Conservation (phyloP, 2,329 filamentous ascomycete genomes). For the Myrmaecium sp. region DNA sequence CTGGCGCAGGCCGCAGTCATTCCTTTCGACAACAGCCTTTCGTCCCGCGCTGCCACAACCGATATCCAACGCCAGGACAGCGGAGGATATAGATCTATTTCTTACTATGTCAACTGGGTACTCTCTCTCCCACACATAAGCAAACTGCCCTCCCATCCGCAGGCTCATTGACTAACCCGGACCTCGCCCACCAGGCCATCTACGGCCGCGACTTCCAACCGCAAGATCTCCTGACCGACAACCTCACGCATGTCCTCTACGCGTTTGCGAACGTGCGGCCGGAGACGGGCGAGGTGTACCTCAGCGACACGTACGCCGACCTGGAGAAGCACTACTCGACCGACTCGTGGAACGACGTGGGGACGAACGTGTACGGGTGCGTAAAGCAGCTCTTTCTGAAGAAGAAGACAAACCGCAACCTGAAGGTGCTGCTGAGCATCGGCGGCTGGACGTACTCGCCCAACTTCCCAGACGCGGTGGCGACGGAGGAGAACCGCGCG, state of each 20-base stretch:
- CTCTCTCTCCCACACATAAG: slow-evolving; percentile 1
- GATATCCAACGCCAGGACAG: too few relatives aligned
- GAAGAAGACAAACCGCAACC: slow-evolving; percentile 19
- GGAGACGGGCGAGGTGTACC: slow-evolving; percentile 19
- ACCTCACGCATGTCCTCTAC: slow-evolving; percentile 21
- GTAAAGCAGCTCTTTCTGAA: slow-evolving; percentile 19
- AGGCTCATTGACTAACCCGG: not conserved
- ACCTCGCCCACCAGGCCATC: slow-evolving; percentile 13
- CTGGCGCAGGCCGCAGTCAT: slow-evolving; percentile 11
- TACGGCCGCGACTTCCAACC: slow-evolving; percentile 21
- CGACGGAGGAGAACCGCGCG: slow-evolving; percentile 13
- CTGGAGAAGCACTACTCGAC: slow-evolving; percentile 20
- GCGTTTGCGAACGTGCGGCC: slow-evolving; percentile 21
- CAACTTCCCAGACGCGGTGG: slow-evolving; percentile 17
- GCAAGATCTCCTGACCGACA: slow-evolving; percentile 15
- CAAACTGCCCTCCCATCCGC: slow-evolving; percentile 1
- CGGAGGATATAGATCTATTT: too few relatives aligned
- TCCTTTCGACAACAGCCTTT: too few relatives aligned
- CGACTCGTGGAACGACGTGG: slow-evolving; percentile 23
- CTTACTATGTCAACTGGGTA: slow-evolving; percentile 23
- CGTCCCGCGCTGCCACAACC: too few relatives aligned
- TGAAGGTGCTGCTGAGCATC: slow-evolving; percentile 21
- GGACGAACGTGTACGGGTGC: slow-evolving; percentile 21
- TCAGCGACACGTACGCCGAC: slow-evolving; percentile 21
- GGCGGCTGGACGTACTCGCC: slow-evolving; percentile 23